Base-by-base conservation (phyloP, 2,329 filamentous ascomycete genomes). In the Rugonectria rugulosa region DNA sequence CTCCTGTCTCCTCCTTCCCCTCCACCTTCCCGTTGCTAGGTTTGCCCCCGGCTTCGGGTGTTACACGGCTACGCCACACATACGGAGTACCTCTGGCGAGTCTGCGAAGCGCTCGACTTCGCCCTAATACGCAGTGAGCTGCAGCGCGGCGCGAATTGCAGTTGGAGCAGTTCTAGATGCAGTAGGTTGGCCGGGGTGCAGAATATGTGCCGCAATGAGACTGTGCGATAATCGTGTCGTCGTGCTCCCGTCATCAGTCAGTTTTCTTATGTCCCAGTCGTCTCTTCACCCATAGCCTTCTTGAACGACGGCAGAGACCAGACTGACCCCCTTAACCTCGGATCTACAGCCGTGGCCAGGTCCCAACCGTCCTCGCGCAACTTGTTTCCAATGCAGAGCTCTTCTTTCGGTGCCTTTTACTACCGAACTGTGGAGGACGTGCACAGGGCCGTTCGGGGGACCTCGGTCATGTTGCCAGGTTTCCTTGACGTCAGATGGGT, bases 401-500 rank as follows among this genome's bases (percentile, higher is more conserved):
- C 52, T 41, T 47, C 21, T 55, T 48, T 49, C 8, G 45, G 38
- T 34, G 26, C 20, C 45, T 37, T 24, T 49, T 55, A 20, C 24
- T 45, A 34, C 53, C 53, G 34, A 49, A 36, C 23, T 24, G 49
- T 54, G 45, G 45, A 44, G 55, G 50, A 40, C 20, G 21, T 50
- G 45, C 60, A 29, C 48, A 26, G 26, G 43, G 51, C 27, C 64
- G 49, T 29, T 66, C 59, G 57, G 60, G 36, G 47, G 57, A 57
- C 63, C 61, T 66, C 64, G 64, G 62, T 47, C 64, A 63, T 31
- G 31, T 37, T 48, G 57, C 49, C 57, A 50, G 52, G 34, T 21
- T 17, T 57, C 44, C 61, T 67, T 67, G 65, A 67, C 65, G 65
- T 67, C 65, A 67, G 65, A 62, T 47, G 50, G 54, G 55, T 56